Evolutionary conservation across 495 filamentous ascomycete genomes (phyloP).

Genomic region (Acidomyces sp.): DNA sequence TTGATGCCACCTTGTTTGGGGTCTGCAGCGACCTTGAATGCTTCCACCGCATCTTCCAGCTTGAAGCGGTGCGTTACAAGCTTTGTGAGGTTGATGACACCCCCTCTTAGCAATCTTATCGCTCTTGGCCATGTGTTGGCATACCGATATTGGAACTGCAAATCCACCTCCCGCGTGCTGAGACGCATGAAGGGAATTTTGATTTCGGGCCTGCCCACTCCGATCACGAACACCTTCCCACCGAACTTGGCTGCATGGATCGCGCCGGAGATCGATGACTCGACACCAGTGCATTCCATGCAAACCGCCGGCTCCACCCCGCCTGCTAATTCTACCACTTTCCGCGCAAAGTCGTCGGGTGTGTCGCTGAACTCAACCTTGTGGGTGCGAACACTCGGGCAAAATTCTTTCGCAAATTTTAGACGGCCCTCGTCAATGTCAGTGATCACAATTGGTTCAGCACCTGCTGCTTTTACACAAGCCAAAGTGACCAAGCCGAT

Average conservation of each 20-base stretch:
- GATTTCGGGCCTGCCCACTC: constrained; percentile 89
- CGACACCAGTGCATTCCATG: constrained; percentile 87
- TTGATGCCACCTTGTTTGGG: constrained; percentile 91
- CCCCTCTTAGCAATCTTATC: constrained; percentile 72
- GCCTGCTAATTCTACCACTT: constrained; percentile 51
- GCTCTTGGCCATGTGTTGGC: constrained; percentile 90
- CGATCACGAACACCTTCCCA: constrained; percentile 86
- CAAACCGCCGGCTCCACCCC: constrained; percentile 62
- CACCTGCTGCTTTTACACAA: constrained; percentile 70
- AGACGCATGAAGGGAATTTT: constrained; percentile 85
- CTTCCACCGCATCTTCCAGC: constrained; percentile 75
- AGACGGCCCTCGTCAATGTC: constrained; percentile 82
- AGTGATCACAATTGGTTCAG: constrained; percentile 76
- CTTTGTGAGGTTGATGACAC: constrained; percentile 62
- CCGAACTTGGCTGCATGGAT: constrained; percentile 85
- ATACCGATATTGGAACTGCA: constrained; percentile 94
- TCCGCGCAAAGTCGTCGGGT: constrained; percentile 56
- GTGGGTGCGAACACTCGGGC: constrained; percentile 59
- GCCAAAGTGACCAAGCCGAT: constrained; percentile 79
- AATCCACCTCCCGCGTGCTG: constrained; percentile 79
- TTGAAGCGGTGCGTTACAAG: constrained; percentile 78
- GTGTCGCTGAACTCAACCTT: constrained; percentile 54
- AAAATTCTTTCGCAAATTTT: constrained; percentile 66
- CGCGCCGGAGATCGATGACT: constrained; percentile 68
- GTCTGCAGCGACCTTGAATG: constrained; percentile 75